Conservation (phyloP, 164 flowering plant species). For the Liquidambar formosana region DNA sequence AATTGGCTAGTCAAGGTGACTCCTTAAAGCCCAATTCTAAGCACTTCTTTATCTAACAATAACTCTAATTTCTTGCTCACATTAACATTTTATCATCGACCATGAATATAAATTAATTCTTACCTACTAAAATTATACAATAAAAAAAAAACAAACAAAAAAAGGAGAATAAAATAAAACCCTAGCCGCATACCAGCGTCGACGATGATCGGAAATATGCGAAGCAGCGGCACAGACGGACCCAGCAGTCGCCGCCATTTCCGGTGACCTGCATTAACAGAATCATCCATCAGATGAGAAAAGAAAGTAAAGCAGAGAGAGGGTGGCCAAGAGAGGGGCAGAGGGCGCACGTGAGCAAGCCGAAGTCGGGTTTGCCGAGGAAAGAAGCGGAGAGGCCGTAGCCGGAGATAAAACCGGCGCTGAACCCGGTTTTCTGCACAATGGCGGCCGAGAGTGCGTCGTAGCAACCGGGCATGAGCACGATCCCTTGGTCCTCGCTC, state of each 20-base stretch:
- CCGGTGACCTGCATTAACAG: too few relatives aligned
- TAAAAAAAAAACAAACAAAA: neutral
- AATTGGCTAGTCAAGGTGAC: too few relatives aligned
- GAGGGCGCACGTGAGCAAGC: conserved; percentile 27
- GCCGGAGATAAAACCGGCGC: conserved; percentile 32
- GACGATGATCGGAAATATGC: conserved; percentile 21
- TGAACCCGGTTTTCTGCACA: conserved; percentile 25
- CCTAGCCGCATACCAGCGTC: conserved; percentile 21
- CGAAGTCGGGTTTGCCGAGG: conserved; percentile 35
- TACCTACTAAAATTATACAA: too few relatives aligned
- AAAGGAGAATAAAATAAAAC: neutral
- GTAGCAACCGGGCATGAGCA: conserved; percentile 33
- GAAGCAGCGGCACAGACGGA: conserved; percentile 23
- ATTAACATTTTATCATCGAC: too few relatives aligned
- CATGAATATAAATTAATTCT: too few relatives aligned
- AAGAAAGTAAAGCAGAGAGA: neutral
- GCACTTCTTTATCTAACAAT: too few relatives aligned
- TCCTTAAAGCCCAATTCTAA: too few relatives aligned
- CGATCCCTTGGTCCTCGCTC: conserved; percentile 28
- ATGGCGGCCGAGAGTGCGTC: conserved; percentile 32
- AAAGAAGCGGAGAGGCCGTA: conserved; percentile 32
- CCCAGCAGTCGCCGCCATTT: conserved; percentile 5
- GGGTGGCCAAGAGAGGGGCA: neutral
- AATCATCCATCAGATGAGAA: neutral
- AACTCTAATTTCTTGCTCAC: too few relatives aligned